These are phyloP conservation scores for Pseudopyrenochaeta lycopersici DNA, from an alignment of 2,329 filamentous ascomycete genomes.

Conservation along the genomic window DNA sequence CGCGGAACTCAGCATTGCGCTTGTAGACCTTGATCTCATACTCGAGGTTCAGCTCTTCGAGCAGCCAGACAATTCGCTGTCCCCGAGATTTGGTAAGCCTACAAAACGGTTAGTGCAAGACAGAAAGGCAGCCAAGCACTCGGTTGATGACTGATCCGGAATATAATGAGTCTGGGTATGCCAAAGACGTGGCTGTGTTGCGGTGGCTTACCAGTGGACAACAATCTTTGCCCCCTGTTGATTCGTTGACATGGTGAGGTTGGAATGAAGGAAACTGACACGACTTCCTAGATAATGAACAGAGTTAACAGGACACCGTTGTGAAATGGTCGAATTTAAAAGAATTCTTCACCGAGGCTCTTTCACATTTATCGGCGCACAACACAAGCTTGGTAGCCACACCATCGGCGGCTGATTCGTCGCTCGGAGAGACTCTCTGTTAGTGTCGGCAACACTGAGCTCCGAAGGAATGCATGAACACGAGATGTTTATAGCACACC, in stretches of 20 bases:
- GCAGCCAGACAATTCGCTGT: constrained; percentile 84
- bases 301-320: neutral
- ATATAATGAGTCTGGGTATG: neutral
- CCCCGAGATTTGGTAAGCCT: constrained; percentile 87
- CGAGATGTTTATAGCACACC: neutral
- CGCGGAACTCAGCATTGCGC: constrained; percentile 70
- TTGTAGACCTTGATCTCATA: constrained; percentile 86
- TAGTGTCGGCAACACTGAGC: constrained; percentile 8
- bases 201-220: constrained; percentile 44
- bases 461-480: constrained; percentile 1
- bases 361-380: neutral
- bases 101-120: constrained; percentile 1
- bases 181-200: constrained; percentile 10
- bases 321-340: neutral
- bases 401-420: constrained; percentile 8
- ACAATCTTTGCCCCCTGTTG: constrained; percentile 47
- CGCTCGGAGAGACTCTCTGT: constrained; percentile 1
- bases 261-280: neutral
- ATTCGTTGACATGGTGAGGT: constrained; percentile 24
- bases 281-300: neutral
- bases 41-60: constrained; percentile 80
- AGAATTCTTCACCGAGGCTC: constrained; percentile 10
- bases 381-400: constrained; percentile 14
- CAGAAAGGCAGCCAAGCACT: neutral
- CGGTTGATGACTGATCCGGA: constrained; percentile 3